phyloP scores from a whole-genome alignment of 306 rosid species.

The peach (Prunus persica) region DNA sequence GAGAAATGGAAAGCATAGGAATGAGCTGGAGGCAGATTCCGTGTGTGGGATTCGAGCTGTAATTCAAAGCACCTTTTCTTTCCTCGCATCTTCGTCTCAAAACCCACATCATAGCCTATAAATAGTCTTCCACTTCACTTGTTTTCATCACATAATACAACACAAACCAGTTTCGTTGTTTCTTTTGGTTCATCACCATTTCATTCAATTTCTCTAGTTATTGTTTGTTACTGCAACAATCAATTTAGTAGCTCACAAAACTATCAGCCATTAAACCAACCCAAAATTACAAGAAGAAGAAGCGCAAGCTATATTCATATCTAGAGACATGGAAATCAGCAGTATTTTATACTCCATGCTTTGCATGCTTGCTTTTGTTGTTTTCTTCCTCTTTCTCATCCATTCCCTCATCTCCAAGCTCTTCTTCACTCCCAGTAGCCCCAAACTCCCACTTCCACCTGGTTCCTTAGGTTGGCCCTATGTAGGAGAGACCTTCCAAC shows the following conservation, averaged over 20 bases:
- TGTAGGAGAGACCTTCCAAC: slow-evolving; percentile 85
- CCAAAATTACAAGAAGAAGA: background rate
- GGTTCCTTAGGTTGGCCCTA: slow-evolving; percentile 89
- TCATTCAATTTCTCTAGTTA: background rate
- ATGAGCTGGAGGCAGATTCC: slow-evolving; percentile 78
- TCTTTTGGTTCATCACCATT: background rate
- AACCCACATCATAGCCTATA: slow-evolving; percentile 26
- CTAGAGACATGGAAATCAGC: slow-evolving; percentile 32
- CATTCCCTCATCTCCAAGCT: slow-evolving; percentile 28
- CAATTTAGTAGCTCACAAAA: too few species aligned
- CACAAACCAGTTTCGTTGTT: background rate
- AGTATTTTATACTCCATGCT: slow-evolving; percentile 3
- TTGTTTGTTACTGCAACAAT: too few species aligned
- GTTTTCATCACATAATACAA: slow-evolving; percentile 4
- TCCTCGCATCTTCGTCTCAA: slow-evolving; percentile 10
- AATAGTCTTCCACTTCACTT: slow-evolving; percentile 2
- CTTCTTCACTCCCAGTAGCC: slow-evolving; percentile 23
- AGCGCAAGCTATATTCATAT: background rate
- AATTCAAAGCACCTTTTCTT: slow-evolving; percentile 28
- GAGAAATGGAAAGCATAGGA: background rate
- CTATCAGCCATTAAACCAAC: too few species aligned
- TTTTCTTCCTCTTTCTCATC: slow-evolving; percentile 31
- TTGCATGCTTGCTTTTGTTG: slow-evolving; percentile 17
- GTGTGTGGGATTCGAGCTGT: slow-evolving; percentile 64
- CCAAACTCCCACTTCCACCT: slow-evolving; percentile 65